Conservation (phyloP, 257 asterid genomes). For the Prunella vulgaris region DNA sequence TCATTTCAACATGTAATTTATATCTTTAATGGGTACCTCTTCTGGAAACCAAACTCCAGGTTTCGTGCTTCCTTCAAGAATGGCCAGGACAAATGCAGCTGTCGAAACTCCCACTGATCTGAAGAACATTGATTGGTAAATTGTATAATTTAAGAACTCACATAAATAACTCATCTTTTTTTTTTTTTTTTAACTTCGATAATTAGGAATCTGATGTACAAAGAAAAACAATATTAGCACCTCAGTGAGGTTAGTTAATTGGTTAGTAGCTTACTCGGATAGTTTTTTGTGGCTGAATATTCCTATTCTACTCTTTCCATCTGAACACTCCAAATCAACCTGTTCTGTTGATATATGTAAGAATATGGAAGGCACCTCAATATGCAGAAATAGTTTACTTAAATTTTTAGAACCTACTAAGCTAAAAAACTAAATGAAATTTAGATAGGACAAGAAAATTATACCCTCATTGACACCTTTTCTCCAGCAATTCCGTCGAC, state of each 20-base stretch:
- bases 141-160: neutral
- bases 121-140: slow-evolving; percentile 17
- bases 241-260: neutral
- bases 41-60: slow-evolving; percentile 98
- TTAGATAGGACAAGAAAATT: neutral
- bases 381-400: neutral
- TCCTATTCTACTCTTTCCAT: slow-evolving; percentile 68
- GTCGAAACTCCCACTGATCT: slow-evolving; percentile 87
- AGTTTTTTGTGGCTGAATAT: slow-evolving; percentile 82
- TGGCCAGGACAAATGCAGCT: slow-evolving; percentile 76
- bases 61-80: slow-evolving; percentile 87
- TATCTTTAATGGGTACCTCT: slow-evolving; percentile 46
- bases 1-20: neutral
- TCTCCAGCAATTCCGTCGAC: slow-evolving; percentile 73
- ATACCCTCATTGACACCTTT: slow-evolving; percentile 89
- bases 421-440: neutral
- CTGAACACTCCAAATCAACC: slow-evolving; percentile 87
- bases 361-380: neutral
- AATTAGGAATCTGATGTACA: neutral
- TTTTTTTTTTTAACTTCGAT: neutral
- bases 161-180: neutral
- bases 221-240: neutral
- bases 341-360: slow-evolving; percentile 24
- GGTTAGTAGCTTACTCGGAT: slow-evolving; percentile 43
- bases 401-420: neutral